Base-by-base conservation (phyloP, 2,329 filamentous ascomycete species). In the Verruconis gallopava region DNA sequence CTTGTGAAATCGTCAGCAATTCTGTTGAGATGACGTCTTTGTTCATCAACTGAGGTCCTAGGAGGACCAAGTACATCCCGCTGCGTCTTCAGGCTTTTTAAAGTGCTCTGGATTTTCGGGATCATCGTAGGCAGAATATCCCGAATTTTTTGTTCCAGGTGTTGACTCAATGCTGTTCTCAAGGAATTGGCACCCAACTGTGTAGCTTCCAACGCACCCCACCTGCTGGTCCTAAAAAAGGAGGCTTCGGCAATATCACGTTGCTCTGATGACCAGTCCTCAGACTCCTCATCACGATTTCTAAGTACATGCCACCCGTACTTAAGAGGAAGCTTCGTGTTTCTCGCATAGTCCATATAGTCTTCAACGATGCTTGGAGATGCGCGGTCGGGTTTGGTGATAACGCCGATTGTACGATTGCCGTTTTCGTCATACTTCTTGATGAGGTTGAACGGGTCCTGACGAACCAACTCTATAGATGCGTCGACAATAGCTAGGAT, bases 401-500 rank as follows among this genome's bases (percentile, higher is more conserved):
- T 63, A 34, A 69, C 60, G 0, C 63, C 64, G 9, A 69, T 49
- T 2, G 61, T 67, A 1, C 64, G 55, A 3, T 45, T 21, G 2
- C 56, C 55, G 0, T 47, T 43, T 0, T 55, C 54, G 47, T 67
- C 62, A 37, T 57, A 46, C 17, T 56, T 14, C 4, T 12, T 2
- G 21, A 25, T 14, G 14, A 15, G 12, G 3, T 14, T 20, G 40
- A 5, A 54, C 53, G 66, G 57, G 0, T 42, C 45, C 46, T 68
- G 64, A 19, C 58, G 63, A 3, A 56, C 55, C 11, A 53, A 51
- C 18, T 68, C 64, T 20, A 60, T 62, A 5, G 52, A 54, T 1
- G 71, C 71, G 0, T 66, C 61, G 1, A 76, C 55, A 0, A 76
- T 63, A 0, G 72, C 69, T 0, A 79, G 56, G 1, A 79, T 73